Evolutionary conservation across 2,329 filamentous ascomycete species (phyloP), one percentile per base, ranked within the genome.

Genomic region (Pyrenophora seminiperda): DNA sequence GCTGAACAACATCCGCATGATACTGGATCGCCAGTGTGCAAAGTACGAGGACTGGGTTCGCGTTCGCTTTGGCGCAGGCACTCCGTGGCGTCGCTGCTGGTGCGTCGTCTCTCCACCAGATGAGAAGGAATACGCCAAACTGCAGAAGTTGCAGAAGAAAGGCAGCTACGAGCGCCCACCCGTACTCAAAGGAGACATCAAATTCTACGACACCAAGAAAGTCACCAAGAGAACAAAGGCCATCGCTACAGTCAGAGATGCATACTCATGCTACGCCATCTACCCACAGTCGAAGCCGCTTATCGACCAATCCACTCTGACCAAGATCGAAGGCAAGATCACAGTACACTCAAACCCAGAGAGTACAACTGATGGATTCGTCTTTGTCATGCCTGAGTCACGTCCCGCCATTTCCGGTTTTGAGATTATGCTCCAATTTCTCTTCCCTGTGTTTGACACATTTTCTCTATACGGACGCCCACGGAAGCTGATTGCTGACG

Each of bases 331-430:
- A 75, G 94, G 92, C 7, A 85, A 85, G 56, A 91, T 99, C 53
- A 91, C 89, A 0, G 90, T 97, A 31, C 91, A 97, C 74, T 87
- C 88, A 0, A 83, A 86, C 10, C 86, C 89, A 7, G 85, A 90
- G 18, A 87, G 88, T 0, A 85, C 85, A 2, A 89, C 88, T 0
- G 94, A 99, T 70, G 94, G 94, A 0, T 97, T 97, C 64, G 90
- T 99, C 4, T 99, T 99, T 67, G 87, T 97, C 61, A 97, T 99
- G 92, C 94, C 94, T 3, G 94, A 99, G 72, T 84, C 88, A 1
- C 91, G 90, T 65, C 88, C 93, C n/a, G 92, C 91, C 14, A 89
- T 99, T 10, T 89, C 85, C 46, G 94, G 94, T 0, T 96, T 97
- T 62, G 94, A 97, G 73, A 97, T 95, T 81, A 88, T 99, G 81